Percentiles rank a stretch among this genome's conserved stretches.
Conservation (phyloP, 108 stramenopile genomes). For the Seminavis robusta region DNA sequence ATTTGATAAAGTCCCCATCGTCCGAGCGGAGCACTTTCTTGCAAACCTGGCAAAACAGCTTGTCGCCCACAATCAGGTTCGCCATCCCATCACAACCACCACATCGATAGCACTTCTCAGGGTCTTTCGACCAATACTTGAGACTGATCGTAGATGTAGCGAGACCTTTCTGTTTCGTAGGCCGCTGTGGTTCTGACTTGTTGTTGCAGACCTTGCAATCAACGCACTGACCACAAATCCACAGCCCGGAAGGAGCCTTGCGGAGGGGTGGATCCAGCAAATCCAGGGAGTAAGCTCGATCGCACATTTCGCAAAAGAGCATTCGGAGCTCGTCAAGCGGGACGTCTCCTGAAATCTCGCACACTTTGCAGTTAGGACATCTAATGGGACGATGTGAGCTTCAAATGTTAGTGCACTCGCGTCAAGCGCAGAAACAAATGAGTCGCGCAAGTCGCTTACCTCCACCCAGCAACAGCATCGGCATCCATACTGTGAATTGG, state of each 20-base stretch:
- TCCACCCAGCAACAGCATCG: slow-evolving; percentile 67
- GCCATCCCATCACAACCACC: slow-evolving; percentile 57
- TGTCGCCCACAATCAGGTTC: no score
- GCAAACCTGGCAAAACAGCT: slow-evolving; percentile 57
- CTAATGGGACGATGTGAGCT: no score
- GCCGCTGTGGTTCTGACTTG: slow-evolving; percentile 28
- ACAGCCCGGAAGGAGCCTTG: slow-evolving; percentile 57
- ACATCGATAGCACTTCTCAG: slow-evolving; percentile 54
- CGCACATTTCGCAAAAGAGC: slow-evolving; percentile 88
- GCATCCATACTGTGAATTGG: slow-evolving; percentile 66
- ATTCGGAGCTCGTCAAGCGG: slow-evolving; percentile 64
- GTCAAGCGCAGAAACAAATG: no score
- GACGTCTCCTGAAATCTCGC: slow-evolving; percentile 71
- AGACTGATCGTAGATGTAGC: slow-evolving; percentile 18
- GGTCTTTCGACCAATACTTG: slow-evolving; percentile 59
- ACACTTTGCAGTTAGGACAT: slow-evolving; percentile 90
- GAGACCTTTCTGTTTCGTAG: no score
- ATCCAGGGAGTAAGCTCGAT: slow-evolving; percentile 69
- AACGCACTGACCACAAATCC: slow-evolving; percentile 76
- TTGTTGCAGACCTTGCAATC: slow-evolving; percentile 48
- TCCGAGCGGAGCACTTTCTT: slow-evolving; percentile 30
- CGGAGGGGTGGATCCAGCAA: slow-evolving; percentile 64
- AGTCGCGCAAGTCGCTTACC: no score
- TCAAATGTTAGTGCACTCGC: no score
- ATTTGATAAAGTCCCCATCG: slow-evolving; percentile 45